Evolutionary conservation across 352 stramenopile genomes (phyloP).

Genomic region (Phytophthora agathidicida): DNA sequence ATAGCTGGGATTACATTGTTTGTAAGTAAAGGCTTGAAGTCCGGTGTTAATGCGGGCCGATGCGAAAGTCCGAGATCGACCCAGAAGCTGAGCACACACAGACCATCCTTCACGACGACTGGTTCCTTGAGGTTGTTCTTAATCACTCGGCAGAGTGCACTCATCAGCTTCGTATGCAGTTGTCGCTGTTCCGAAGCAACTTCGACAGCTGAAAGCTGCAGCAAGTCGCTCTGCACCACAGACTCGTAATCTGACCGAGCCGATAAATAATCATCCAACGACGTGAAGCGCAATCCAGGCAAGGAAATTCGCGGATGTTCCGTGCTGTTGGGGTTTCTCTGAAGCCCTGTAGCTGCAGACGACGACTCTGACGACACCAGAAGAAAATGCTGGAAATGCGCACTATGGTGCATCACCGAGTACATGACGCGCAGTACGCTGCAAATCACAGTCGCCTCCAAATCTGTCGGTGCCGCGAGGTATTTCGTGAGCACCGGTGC

Average conservation of each 20-base stretch:
- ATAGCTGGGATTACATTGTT: conserved; percentile 59
- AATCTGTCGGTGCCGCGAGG: conserved; percentile 42
- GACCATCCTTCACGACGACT: conserved; percentile 43
- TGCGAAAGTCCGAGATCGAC: conserved; percentile 41
- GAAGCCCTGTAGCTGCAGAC: conserved; percentile 2
- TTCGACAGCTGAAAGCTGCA: conserved; percentile 27
- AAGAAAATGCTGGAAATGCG: conserved; percentile 57
- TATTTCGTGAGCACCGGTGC: conserved; percentile 61
- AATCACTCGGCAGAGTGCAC: conserved; percentile 54
- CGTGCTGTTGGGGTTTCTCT: conserved; percentile 23
- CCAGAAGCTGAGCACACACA: conserved; percentile 54
- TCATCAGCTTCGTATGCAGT: conserved; percentile 46
- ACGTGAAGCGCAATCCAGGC: conserved; percentile 46
- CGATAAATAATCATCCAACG: conserved; percentile 56
- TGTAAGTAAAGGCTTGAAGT: conserved; percentile 56
- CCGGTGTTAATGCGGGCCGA: conserved; percentile 19
- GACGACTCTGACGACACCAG: conserved; percentile 31
- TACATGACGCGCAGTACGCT: conserved; percentile 63
- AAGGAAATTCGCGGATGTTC: conserved; percentile 46
- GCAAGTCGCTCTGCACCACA: conserved; percentile 22
- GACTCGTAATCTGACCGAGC: conserved; percentile 24
- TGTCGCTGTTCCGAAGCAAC: conserved; percentile 38
- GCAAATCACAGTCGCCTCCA: conserved; percentile 43
- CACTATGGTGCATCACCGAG: conserved; percentile 54
- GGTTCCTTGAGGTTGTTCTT: conserved; percentile 57